Base-by-base conservation (phyloP, 768 basidiomycete genomes). In the Lactarius evosmus region DNA sequence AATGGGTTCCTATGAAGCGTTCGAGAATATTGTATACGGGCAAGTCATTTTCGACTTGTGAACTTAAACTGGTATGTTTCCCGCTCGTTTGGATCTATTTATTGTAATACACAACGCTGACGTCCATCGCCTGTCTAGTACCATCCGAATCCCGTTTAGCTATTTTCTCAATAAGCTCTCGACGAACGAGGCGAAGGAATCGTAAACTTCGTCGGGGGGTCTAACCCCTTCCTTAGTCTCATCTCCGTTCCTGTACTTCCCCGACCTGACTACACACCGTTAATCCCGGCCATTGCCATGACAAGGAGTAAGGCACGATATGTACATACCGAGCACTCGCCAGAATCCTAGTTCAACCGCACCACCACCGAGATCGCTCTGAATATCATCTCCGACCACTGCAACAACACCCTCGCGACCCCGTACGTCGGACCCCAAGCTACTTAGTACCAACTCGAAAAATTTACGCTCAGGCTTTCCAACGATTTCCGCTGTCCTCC, bases 1-100 rank as follows among this genome's bases (percentile, higher is more conserved):
- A 8, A 75, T 73, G 16, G 78, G 85, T 68, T 77, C 76, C 41
- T 93, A 90, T 72, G 78, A 79, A 22, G 78, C 81, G 30, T 93
- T 91, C 66, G 87, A 93, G 67, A 84, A 86, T 72, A 86, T 86
- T 25, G 76, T 80, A 71, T 81, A 88, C 41, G 91, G 91, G 0
- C 91, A 93, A 74, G 83, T 88, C 11, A 76, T 91, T 34, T 91
- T 93, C 68, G 85, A 88, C 73, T 88, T 87, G 30, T 91, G 87
- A 88, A 40, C 66, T 56, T 67, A 62, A 68, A 34, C 58, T 55
- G 55, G 64, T 51, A 41, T 41, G 55, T 41, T 63, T 58, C 61
- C 14, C 38, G 22, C n/a, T 46, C 40, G 11, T 46, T 36, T 25
- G 9, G 22, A 7, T 64, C 55, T 36, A 64, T 49, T 54, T 54